phyloP scores from a whole-genome alignment of 2,329 filamentous ascomycete species.

The Colletotrichum sp. region DNA sequence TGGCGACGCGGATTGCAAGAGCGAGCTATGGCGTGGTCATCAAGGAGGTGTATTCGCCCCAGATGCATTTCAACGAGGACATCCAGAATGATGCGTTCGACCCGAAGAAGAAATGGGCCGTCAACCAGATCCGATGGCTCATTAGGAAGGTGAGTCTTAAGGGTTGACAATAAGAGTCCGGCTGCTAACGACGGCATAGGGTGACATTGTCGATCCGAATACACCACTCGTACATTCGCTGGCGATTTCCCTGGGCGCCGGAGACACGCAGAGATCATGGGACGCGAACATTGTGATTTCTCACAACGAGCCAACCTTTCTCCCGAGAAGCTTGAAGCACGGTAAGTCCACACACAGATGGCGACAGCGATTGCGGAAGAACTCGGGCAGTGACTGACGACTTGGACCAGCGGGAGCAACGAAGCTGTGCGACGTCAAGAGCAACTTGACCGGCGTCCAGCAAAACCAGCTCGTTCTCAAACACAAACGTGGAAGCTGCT shows the following conservation, averaged over 20 bases:
- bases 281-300: constrained; percentile 44
- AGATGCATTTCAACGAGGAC: constrained; percentile 38
- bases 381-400: not conserved
- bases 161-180: not conserved
- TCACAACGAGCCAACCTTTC: constrained; percentile 36
- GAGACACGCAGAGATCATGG: constrained; percentile 38
- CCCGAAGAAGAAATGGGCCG: constrained; percentile 39
- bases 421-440: constrained; percentile 44
- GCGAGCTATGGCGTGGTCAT: constrained; percentile 48
- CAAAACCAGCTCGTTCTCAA: constrained; percentile 42
- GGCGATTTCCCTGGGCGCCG: constrained; percentile 35
- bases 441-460: constrained; percentile 43
- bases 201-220: constrained; percentile 42
- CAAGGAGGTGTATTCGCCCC: constrained; percentile 39
- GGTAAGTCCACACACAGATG: constrained; percentile 28
- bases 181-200: constrained; percentile 12
- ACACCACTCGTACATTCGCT: constrained; percentile 36
- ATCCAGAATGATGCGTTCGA: constrained; percentile 37
- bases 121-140: constrained; percentile 47
- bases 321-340: constrained; percentile 42
- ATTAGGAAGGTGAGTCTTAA: constrained; percentile 37
- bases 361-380: not conserved
- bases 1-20: constrained; percentile 45
- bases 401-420: constrained; percentile 35
- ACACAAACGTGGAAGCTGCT: constrained; percentile 37